Percentiles rank a stretch among this genome's conserved stretches.
Conservation (phyloP, 2,329 filamentous ascomycete species). For the Exophiala spinifera region DNA sequence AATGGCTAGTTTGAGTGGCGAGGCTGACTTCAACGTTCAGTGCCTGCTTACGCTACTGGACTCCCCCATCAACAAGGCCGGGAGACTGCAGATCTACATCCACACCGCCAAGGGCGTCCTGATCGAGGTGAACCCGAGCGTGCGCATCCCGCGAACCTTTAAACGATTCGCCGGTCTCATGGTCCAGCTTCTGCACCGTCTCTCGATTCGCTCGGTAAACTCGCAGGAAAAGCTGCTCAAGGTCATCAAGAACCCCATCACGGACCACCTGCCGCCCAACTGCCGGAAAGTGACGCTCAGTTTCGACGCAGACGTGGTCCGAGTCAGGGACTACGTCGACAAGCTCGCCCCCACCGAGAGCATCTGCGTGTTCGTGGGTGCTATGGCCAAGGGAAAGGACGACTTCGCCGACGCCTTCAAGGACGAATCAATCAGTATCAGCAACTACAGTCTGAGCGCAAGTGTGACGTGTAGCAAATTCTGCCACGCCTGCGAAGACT, state of each 20-base stretch:
- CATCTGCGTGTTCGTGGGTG: slow-evolving; percentile 95
- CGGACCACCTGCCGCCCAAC: slow-evolving; percentile 91
- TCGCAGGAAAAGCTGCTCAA: slow-evolving; percentile 97
- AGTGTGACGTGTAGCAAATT: slow-evolving; percentile 99
- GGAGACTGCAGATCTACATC: slow-evolving; percentile 96
- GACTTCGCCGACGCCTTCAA: slow-evolving; percentile 93
- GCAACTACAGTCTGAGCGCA: slow-evolving; percentile 94
- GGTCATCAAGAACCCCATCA: slow-evolving; percentile 97
- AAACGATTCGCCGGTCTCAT: slow-evolving; percentile 98
- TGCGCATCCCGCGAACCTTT: slow-evolving; percentile 95
- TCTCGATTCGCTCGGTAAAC: slow-evolving; percentile 93
- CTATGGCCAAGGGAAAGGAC: slow-evolving; percentile 96
- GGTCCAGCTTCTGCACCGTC: slow-evolving; percentile 93
- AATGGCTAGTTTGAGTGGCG: too few species aligned
- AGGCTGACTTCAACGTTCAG: slow-evolving; percentile 51
- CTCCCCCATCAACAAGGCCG: slow-evolving; percentile 97
- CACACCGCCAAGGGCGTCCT: slow-evolving; percentile 95
- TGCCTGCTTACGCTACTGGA: slow-evolving; percentile 95
- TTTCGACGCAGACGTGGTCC: slow-evolving; percentile 84
- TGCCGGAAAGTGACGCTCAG: slow-evolving; percentile 97
- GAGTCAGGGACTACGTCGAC: slow-evolving; percentile 84
- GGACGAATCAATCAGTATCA: slow-evolving; percentile 96
- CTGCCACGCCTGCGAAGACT: slow-evolving; percentile 95
- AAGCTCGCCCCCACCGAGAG: slow-evolving; percentile 78
- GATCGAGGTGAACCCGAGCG: slow-evolving; percentile 96